Evolutionary conservation across 2,329 filamentous ascomycete genomes (phyloP).

Genomic region (Cladosporium sp.): DNA sequence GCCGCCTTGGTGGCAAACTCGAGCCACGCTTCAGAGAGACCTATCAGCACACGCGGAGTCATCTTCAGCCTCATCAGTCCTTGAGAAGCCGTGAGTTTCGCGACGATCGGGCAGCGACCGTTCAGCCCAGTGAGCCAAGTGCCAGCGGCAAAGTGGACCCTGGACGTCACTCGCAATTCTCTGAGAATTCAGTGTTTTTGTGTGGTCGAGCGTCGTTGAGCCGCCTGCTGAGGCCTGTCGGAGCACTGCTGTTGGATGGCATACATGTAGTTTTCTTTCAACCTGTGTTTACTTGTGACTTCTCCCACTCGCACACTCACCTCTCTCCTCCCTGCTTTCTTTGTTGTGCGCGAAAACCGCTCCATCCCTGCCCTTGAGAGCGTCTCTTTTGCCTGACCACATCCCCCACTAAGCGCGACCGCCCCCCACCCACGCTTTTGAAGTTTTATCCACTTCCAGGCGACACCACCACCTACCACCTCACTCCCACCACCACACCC

Average conservation of each 20-base stretch:
- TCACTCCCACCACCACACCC: constrained; percentile 62
- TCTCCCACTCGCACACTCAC: no score
- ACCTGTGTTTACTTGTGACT: no score
- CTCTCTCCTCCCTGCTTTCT: background rate
- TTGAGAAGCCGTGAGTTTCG: background rate
- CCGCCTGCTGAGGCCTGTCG: background rate
- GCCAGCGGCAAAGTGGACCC: background rate
- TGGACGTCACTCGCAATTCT: background rate
- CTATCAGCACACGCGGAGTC: background rate
- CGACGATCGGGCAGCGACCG: background rate
- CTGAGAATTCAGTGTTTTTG: background rate
- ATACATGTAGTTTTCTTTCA: no score
- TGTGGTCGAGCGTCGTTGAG: background rate
- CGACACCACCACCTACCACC: constrained; percentile 22
- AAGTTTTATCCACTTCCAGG: constrained; percentile 4
- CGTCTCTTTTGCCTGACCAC: background rate
- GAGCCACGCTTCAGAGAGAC: background rate
- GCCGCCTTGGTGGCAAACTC: no score
- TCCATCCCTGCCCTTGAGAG: background rate
- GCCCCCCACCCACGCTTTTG: constrained; percentile 2
- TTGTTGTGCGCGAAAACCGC: background rate
- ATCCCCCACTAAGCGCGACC: background rate
- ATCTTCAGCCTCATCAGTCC: background rate
- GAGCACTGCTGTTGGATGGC: background rate
- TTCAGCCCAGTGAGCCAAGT: background rate